These are phyloP conservation scores for Auricularia heimuer DNA, from an alignment of 768 basidiomycete genomes.

Conservation along the genomic window DNA sequence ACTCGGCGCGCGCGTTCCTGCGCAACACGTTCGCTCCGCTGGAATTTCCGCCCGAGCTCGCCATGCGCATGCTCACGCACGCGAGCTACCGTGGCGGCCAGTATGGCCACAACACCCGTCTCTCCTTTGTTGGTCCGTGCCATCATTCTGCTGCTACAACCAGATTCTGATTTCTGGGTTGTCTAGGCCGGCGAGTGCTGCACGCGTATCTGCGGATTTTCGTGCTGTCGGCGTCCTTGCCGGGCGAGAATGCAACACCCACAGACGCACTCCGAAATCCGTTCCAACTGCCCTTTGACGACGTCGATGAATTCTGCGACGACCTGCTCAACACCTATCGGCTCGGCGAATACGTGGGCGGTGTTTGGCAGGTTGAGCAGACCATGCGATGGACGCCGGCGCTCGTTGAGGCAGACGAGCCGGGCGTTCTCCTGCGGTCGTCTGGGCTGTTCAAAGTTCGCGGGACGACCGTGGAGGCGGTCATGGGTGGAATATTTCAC, in stretches of 20 bases:
- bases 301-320: slow-evolving; percentile 47
- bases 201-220: slow-evolving; percentile 68
- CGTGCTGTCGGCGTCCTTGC: slow-evolving; percentile 39
- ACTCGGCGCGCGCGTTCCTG: slow-evolving; percentile 15
- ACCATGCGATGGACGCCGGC: slow-evolving; percentile 70
- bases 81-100: slow-evolving; percentile 55
- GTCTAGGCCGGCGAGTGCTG: slow-evolving; percentile 63
- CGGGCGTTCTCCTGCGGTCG: slow-evolving; percentile 32
- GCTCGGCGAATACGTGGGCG: slow-evolving; percentile 65
- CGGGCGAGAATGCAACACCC: slow-evolving; percentile 7
- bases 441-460: slow-evolving; percentile 70
- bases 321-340: slow-evolving; percentile 58
- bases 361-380: slow-evolving; percentile 63
- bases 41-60: slow-evolving; percentile 60
- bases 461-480: slow-evolving; percentile 66
- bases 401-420: slow-evolving; percentile 22
- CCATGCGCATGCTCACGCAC: slow-evolving; percentile 68
- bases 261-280: slow-evolving; percentile 16
- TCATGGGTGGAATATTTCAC: slow-evolving; percentile 67
- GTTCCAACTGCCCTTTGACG: slow-evolving; percentile 29
- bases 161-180: neutral
- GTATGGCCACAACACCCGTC: slow-evolving; percentile 60
- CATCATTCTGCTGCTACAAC: neutral
- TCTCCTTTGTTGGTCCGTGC: slow-evolving; percentile 60
- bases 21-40: slow-evolving; percentile 54